Conservation (phyloP, 768 basidiomycete species). For the Tulasnella sp. region DNA sequence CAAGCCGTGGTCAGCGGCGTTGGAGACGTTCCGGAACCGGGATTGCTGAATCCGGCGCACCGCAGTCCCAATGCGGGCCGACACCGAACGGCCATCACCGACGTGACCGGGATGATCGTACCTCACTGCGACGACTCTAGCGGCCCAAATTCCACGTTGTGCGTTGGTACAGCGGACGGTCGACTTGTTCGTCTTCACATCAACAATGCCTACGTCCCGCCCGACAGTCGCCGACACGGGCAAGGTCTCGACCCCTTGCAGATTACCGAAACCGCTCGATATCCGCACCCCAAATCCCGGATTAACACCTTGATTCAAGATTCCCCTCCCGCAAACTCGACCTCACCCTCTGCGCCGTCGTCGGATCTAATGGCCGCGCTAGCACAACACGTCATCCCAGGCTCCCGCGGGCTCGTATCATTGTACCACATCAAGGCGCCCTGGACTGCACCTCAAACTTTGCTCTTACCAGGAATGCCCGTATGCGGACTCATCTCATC, state of each 20-base stretch:
- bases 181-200: slow-evolving; percentile 4
- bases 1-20: background rate
- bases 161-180: slow-evolving; percentile 12
- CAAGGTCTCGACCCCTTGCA: background rate
- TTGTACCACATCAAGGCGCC: background rate
- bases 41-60: background rate
- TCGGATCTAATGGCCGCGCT: background rate
- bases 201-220: background rate
- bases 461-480: background rate
- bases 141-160: background rate
- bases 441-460: background rate
- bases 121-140: background rate
- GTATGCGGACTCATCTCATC: background rate
- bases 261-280: background rate
- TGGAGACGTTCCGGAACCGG: background rate
- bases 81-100: background rate
- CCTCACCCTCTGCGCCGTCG: background rate
- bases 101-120: slow-evolving; percentile 13
- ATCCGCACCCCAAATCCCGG: background rate
- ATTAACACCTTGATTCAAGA: background rate
- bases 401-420: slow-evolving; percentile 5
- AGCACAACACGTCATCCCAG: background rate
- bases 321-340: background rate
- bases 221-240: background rate
- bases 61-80: background rate